phyloP scores from a whole-genome alignment of 106 monocot species.

The Xerophyta viscosa region DNA sequence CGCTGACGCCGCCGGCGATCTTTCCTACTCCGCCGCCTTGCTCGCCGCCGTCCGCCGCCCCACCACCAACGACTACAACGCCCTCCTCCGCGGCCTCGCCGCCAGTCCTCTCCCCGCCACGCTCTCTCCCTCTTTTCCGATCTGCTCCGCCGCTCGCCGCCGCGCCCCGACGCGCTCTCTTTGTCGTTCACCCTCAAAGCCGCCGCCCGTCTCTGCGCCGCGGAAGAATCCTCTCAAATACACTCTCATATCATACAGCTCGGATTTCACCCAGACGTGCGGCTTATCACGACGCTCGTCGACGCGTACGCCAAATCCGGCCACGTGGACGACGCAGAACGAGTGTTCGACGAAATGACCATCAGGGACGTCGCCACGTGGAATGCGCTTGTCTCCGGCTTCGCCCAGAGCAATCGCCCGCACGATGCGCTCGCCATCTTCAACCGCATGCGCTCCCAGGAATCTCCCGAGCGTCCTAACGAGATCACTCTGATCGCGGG shows the following conservation, averaged over 20 bases:
- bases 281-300: slow-evolving; percentile 61
- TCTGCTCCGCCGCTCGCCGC: neutral
- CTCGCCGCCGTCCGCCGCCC: neutral
- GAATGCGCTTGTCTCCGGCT: slow-evolving; percentile 65
- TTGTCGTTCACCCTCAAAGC: neutral
- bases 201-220: slow-evolving; percentile 1
- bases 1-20: neutral
- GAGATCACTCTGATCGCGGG: slow-evolving; percentile 61
- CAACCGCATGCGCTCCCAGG: slow-evolving; percentile 11
- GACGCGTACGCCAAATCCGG: slow-evolving; percentile 63
- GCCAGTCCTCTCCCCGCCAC: neutral
- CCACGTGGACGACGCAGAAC: slow-evolving; percentile 24
- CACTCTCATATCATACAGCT: neutral
- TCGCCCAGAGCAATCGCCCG: slow-evolving; percentile 37
- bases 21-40: neutral
- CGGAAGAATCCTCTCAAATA: neutral
- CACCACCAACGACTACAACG: slow-evolving; percentile 8
- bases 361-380: slow-evolving; percentile 60
- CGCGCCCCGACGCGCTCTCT: slow-evolving; percentile 1
- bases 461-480: slow-evolving; percentile 35
- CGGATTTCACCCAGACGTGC: slow-evolving; percentile 9
- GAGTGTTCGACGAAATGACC: slow-evolving; percentile 78
- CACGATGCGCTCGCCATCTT: slow-evolving; percentile 53
- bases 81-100: slow-evolving; percentile 7
- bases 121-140: neutral